A percentile compares a stretch with the other conserved stretches of the same genome.
phyloP scores from a whole-genome alignment of 805 yeast genomes.

The Monosporozyma aquatica region DNA sequence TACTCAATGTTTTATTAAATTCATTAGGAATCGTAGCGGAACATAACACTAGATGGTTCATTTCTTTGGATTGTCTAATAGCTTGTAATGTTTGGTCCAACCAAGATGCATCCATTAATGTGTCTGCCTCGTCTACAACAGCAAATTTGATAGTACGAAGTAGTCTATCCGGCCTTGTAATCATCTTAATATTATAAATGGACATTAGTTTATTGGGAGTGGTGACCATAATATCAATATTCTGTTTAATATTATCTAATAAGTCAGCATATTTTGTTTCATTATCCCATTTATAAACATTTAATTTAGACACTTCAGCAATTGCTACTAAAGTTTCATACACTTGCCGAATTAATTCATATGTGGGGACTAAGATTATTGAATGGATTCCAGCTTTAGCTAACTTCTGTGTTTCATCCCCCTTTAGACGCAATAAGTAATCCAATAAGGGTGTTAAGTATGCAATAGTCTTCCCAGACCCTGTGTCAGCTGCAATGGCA shows the following conservation, averaged over 20 bases:
- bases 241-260: slow-evolving; percentile 36
- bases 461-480: slow-evolving; percentile 94
- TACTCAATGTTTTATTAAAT: slow-evolving; percentile 53
- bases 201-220: slow-evolving; percentile 67
- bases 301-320: slow-evolving; percentile 32
- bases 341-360: slow-evolving; percentile 81
- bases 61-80: slow-evolving; percentile 41
- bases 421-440: slow-evolving; percentile 51
- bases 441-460: slow-evolving; percentile 71
- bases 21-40: slow-evolving; percentile 85
- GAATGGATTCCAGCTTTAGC: slow-evolving; percentile 47
- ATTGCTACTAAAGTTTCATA: slow-evolving; percentile 32
- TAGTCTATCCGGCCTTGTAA: slow-evolving; percentile 33
- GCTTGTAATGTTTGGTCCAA: slow-evolving; percentile 51
- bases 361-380: slow-evolving; percentile 79
- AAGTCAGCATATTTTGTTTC: slow-evolving; percentile 47
- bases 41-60: slow-evolving; percentile 62
- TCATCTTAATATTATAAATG: slow-evolving; percentile 30
- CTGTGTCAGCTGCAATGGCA: slow-evolving; percentile 92
- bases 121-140: slow-evolving; percentile 91
- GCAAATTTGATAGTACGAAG: slow-evolving; percentile 45
- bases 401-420: slow-evolving; percentile 26
- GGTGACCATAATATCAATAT: slow-evolving; percentile 73
- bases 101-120: slow-evolving; percentile 77
- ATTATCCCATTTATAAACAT: slow-evolving; percentile 53